phyloP scores from a whole-genome alignment of 1,284 basidiomycete genomes.

The Leccinum subatratum region DNA sequence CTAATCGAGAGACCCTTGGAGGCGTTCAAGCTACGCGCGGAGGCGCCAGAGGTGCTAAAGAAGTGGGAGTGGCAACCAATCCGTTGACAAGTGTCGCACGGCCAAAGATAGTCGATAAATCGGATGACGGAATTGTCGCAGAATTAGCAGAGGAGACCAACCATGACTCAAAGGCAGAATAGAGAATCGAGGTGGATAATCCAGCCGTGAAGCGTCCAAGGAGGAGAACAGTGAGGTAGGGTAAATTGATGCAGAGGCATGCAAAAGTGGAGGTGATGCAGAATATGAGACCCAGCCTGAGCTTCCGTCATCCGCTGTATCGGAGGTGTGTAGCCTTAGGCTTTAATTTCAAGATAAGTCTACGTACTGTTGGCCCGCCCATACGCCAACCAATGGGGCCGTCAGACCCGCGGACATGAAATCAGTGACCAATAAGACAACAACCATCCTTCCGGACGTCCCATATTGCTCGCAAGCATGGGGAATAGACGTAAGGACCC shows the following conservation, averaged over 20 bases:
- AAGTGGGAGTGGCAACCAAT: constrained; percentile 28
- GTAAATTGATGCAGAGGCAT: constrained; percentile 55
- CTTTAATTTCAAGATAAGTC: neutral
- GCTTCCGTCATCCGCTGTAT: constrained; percentile 54
- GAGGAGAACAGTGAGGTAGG: constrained; percentile 54
- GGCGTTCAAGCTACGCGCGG: no score
- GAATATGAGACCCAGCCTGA: constrained; percentile 66
- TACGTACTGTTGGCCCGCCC: constrained; percentile 70
- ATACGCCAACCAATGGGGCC: constrained; percentile 66
- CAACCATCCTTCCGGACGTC: constrained; percentile 60
- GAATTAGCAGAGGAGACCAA: constrained; percentile 57
- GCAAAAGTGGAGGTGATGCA: constrained; percentile 59
- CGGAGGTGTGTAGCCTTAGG: constrained; percentile 1
- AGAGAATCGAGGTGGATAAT: constrained; percentile 68
- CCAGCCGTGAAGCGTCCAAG: constrained; percentile 62
- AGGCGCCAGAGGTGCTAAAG: no score
- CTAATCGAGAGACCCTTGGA: no score
- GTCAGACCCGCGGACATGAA: constrained; percentile 65
- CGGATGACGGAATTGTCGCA: constrained; percentile 47
- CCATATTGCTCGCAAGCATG: constrained; percentile 66
- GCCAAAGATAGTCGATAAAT: constrained; percentile 67
- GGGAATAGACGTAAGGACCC: constrained; percentile 69
- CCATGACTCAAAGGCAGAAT: constrained; percentile 73
- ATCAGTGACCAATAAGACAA: constrained; percentile 66
- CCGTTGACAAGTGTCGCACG: constrained; percentile 69